phyloP scores from a whole-genome alignment of 345 rosid genomes.

The Garcia nutans region DNA sequence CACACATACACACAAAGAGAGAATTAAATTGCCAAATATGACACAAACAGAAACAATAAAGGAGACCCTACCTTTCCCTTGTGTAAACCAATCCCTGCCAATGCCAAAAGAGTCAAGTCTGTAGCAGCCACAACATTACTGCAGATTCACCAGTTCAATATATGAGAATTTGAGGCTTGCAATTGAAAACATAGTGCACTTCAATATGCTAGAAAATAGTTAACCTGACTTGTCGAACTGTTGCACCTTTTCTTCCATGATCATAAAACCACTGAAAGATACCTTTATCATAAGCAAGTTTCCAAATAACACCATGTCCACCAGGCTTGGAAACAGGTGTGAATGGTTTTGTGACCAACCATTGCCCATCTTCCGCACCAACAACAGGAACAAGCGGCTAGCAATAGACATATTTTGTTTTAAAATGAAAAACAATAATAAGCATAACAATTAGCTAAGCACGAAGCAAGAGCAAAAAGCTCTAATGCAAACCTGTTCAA shows the following conservation, averaged over 20 bases:
- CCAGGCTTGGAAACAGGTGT: constrained; percentile 89
- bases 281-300: constrained; percentile 89
- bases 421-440: constrained; percentile 4
- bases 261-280: constrained; percentile 73
- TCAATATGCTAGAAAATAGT: constrained; percentile 23
- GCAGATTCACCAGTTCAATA: constrained; percentile 35
- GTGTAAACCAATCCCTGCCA: constrained; percentile 85
- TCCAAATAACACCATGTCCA: constrained; percentile 98
- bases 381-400: constrained; percentile 93
- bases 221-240: constrained; percentile 94
- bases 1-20: background rate
- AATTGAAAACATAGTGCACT: background rate
- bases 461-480: constrained; percentile 1
- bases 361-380: constrained; percentile 78
- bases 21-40: constrained; percentile 2
- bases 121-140: constrained; percentile 96
- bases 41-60: background rate
- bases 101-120: constrained; percentile 82
- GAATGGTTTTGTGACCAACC: constrained; percentile 72
- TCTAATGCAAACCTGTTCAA: constrained; percentile 70
- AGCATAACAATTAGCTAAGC: background rate
- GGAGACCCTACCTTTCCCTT: constrained; percentile 54
- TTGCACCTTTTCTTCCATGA: constrained; percentile 89
- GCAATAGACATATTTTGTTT: constrained; percentile 23
- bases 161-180: background rate